A percentile compares a stretch with the other conserved stretches of the same genome.
Evolutionary conservation across 2,329 filamentous ascomycete genomes (phyloP).

Genomic region (Calycina marina): DNA sequence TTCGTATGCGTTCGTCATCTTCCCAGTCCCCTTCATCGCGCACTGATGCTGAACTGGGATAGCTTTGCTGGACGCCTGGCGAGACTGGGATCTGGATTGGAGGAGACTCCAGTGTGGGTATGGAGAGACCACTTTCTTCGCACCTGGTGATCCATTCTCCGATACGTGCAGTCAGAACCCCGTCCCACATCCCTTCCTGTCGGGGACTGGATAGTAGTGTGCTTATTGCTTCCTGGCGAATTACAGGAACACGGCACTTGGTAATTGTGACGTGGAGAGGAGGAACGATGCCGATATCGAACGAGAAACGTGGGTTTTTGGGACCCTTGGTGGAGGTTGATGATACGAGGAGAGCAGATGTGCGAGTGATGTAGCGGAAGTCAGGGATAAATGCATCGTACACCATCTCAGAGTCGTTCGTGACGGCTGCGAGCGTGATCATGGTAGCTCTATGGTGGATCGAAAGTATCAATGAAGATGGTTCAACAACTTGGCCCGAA

Average conservation of each 20-base stretch:
- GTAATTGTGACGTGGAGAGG: slow-evolving; percentile 52
- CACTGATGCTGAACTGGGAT: slow-evolving; percentile 4
- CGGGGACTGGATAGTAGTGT: slow-evolving; percentile 42
- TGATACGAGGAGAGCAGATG: slow-evolving; percentile 8
- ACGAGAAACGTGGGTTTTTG: slow-evolving; percentile 35
- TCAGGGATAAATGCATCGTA: slow-evolving; percentile 14
- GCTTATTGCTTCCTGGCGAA: slow-evolving; percentile 45
- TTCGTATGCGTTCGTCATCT: slow-evolving; percentile 1
- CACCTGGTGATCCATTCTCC: slow-evolving; percentile 14
- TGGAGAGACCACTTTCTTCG: slow-evolving; percentile 17
- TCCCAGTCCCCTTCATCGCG: slow-evolving; percentile 5
- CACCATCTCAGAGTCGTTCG: slow-evolving; percentile 14
- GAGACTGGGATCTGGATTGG: no score
- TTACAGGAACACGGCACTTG: slow-evolving; percentile 43
- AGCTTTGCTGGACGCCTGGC: no score
- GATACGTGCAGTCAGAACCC: slow-evolving; percentile 16
- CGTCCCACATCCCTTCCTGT: slow-evolving; percentile 56
- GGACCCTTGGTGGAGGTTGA: background rate
- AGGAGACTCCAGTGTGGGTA: slow-evolving; percentile 2
- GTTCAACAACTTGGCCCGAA: slow-evolving; percentile 12
- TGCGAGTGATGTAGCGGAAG: slow-evolving; percentile 15
- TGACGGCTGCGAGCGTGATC: slow-evolving; percentile 11
- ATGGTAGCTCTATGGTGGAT: slow-evolving; percentile 12
- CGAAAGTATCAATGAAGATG: slow-evolving; percentile 14
- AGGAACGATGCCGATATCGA: slow-evolving; percentile 48